Evolutionary conservation across 1,284 basidiomycete species (phyloP), one percentile per base, ranked within the genome.

Genomic region (Uromyces viciae-fabae): DNA sequence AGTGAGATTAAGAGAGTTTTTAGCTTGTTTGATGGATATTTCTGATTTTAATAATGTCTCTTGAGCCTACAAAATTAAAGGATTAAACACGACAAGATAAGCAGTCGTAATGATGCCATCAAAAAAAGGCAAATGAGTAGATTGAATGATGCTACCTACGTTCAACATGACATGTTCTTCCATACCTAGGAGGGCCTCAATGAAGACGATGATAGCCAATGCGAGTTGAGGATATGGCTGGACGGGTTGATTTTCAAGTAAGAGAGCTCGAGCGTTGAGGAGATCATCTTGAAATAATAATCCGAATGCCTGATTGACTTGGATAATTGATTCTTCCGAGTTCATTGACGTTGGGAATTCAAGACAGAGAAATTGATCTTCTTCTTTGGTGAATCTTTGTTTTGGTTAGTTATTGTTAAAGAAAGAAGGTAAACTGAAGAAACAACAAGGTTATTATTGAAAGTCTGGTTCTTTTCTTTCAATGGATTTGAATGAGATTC

Each of bases 261-360:
- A 58, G 38, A 60, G 25, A 8, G 31, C 28, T 36, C 40, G 40
- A 25, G 74, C 74, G 22, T 42, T 58, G 31, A 33, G 15, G 36
- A 75, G 58, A 49, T 75, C 74, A 40, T 75, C 74, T 8, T 64
- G 54, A 33, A 75, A 75, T 36, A 75, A 40, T 28, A 75, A 28
- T 14, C 42, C 54, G 74, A 75, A 75, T 46, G 74, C 74, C 43
- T 60, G 46, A 46, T 49, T 74, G 72, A 60, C 72, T 11, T 56
- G 19, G 52, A 56, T n/a, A 22, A 74, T 74, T 2, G 52, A 58
- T 28, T 58, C 72, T 33, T 54, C 14, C 14, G 14, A 14, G 49
- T 14, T 52, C 49, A 52, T 52, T n/a, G n/a, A n/a, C n/a, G n/a
- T n/a, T n/a, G n/a, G n/a, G n/a, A n/a, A n/a, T n/a, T n/a, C n/a